Base-by-base conservation (phyloP, 345 rosid genomes). In the Salix viminalis region DNA sequence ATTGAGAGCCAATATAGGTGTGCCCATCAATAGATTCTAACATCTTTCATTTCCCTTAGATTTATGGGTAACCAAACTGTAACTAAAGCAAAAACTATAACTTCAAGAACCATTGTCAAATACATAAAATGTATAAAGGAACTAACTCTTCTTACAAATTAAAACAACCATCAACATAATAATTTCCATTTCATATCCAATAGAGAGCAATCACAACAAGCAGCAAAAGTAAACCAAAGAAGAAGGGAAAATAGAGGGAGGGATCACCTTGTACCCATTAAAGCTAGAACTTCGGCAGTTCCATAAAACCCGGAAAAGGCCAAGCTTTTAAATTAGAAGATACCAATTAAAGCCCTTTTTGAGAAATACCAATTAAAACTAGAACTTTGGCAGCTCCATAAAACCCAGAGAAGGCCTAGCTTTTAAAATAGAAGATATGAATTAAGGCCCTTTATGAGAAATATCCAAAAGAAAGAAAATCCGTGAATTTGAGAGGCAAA, bases 191-290 rank as follows among this genome's bases (percentile, higher is more conserved):
- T 10, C 46, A 42, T 10, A 42, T 42, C 46, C 4, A 52, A 50
- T 5, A 16, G 12, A 69, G 26, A 70, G 12, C 4, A 37, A 73
- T 5, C 18, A 6, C n/a, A 41, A 72, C 64, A 11, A 28, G 4
- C 36, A 3, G n/a, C 3, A 70, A 50, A 32, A 54, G 18, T n/a
- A 7, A 56, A 56, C 62, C 30, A 16, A 62, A 5, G 41, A 36
- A 16, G 23, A 71, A 12, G 48, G 26, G 18, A 39, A 65, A 56
- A 26, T 72, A 12, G 7, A 67, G 65, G 76, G 7, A 67, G 65
- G 76, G 71, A 76, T 64, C 65, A 86, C 87, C 87, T 86, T 39
- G 83, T 75, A 79, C 78, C 83, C 86, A 82, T 84, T 56, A 56
- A 75, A 82, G 76, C 48, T 24, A 79, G 64, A 62, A 71, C 69